These are phyloP conservation scores for Apiospora koreana DNA, from an alignment of 2,329 filamentous ascomycete genomes.

Conservation along the genomic window DNA sequence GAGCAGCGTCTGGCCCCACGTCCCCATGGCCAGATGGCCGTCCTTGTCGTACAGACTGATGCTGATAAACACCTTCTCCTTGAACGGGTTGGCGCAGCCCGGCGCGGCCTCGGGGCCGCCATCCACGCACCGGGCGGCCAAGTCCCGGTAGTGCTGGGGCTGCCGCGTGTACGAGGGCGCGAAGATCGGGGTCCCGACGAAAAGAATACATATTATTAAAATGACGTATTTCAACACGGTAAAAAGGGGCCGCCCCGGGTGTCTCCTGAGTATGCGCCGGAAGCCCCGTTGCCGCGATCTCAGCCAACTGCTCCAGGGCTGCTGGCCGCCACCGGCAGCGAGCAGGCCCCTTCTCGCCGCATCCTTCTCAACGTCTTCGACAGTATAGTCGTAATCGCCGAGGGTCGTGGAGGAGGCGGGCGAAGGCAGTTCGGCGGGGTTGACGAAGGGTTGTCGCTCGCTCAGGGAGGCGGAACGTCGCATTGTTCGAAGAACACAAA, in stretches of 20 bases:
- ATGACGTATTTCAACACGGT: constrained; percentile 25
- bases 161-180: constrained; percentile 45
- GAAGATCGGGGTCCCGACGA: constrained; percentile 36
- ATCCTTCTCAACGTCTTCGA: neutral
- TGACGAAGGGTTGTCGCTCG: constrained; percentile 7
- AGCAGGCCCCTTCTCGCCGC: neutral
- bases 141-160: constrained; percentile 38
- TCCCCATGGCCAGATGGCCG: constrained; percentile 60
- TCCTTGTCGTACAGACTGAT: constrained; percentile 68
- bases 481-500: neutral
- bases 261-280: constrained; percentile 23
- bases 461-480: neutral
- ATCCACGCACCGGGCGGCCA: constrained; percentile 32
- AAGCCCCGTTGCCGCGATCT: constrained; percentile 21
- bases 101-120: too few relatives aligned
- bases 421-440: neutral
- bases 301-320: constrained; percentile 15
- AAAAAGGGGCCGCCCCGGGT: constrained; percentile 15
- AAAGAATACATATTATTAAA: constrained; percentile 32
- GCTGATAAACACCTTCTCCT: constrained; percentile 73
- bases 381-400: neutral
- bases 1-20: constrained; percentile 64
- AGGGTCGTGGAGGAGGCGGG: neutral
- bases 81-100: constrained; percentile 40
- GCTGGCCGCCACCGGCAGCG: neutral